These are phyloP conservation scores for Iris pallida DNA, from an alignment of 116 monocot species.

Conservation along the genomic window DNA sequence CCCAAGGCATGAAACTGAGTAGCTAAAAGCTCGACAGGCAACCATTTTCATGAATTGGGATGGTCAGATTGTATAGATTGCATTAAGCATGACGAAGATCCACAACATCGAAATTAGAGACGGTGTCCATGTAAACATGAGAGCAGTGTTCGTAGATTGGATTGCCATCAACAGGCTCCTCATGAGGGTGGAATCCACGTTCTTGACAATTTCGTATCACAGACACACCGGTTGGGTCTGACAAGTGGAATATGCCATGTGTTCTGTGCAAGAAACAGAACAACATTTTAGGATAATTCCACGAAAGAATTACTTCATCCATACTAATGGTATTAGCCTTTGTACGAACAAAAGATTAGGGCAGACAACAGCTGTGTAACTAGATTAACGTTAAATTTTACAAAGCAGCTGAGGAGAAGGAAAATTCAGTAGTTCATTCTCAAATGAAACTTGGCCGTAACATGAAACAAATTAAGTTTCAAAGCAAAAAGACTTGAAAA, in stretches of 20 bases:
- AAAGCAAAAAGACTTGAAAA: no score
- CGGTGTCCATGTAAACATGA: slow-evolving; percentile 81
- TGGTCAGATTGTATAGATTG: not conserved
- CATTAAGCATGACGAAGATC: slow-evolving; percentile 47
- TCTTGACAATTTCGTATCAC: slow-evolving; percentile 84
- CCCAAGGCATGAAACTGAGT: no score
- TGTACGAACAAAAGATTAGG: no score
- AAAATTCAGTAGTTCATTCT: not conserved
- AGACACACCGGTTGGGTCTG: slow-evolving; percentile 83
- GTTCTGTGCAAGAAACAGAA: slow-evolving; percentile 33
- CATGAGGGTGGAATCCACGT: slow-evolving; percentile 91
- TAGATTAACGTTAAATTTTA: no score
- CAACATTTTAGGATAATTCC: no score
- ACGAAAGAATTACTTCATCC: no score
- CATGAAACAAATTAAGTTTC: no score
- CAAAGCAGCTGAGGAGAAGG: not conserved
- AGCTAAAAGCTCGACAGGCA: no score
- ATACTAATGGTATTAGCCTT: no score
- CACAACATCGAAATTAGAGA: slow-evolving; percentile 62
- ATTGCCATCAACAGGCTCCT: slow-evolving; percentile 78
- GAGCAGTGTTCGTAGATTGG: slow-evolving; percentile 89
- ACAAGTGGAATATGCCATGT: slow-evolving; percentile 94
- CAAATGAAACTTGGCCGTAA: no score
- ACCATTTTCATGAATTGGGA: not conserved
- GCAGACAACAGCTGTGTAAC: no score